Evolutionary conservation across 495 filamentous ascomycete genomes (phyloP).

Genomic region (Penicillium longicatenatum): DNA sequence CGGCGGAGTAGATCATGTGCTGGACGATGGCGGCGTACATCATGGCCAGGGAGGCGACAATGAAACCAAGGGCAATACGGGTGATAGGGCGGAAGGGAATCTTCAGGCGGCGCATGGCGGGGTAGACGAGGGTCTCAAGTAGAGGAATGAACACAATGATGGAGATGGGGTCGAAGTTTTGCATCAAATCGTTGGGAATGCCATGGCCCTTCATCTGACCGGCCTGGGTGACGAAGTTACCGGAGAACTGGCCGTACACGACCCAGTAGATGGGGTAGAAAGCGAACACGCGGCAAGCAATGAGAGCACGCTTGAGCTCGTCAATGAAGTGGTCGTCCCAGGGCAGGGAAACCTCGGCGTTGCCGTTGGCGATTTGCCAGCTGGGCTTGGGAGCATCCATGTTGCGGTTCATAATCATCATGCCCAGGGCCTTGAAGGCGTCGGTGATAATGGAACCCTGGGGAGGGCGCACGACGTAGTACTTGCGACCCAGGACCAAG

Average conservation of each 20-base stretch:
- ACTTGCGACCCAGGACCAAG: conserved; percentile 56
- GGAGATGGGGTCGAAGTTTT: conserved; percentile 74
- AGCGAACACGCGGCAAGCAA: conserved; percentile 62
- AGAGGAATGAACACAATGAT: conserved; percentile 74
- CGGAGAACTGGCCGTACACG: conserved; percentile 59
- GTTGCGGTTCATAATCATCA: conserved; percentile 56
- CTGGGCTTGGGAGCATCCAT: conserved; percentile 63
- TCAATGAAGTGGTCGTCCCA: conserved; percentile 69
- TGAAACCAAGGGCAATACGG: conserved; percentile 73
- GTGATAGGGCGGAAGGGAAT: conserved; percentile 72
- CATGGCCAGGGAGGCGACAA: conserved; percentile 65
- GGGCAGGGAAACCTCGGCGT: conserved; percentile 33
- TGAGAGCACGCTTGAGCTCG: conserved; percentile 59
- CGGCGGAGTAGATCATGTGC: conserved; percentile 65
- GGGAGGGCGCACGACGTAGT: conserved; percentile 63
- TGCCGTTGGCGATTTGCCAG: conserved; percentile 52
- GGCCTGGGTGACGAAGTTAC: conserved; percentile 61
- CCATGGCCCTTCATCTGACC: conserved; percentile 57
- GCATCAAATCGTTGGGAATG: conserved; percentile 73
- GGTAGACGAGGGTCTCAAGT: conserved; percentile 68
- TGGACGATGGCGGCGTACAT: conserved; percentile 69
- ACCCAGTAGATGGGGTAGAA: conserved; percentile 66
- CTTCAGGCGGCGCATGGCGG: conserved; percentile 60
- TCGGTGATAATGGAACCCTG: conserved; percentile 64
- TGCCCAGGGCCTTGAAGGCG: conserved; percentile 61